These are phyloP conservation scores for Botrytis hyacinthi DNA, from an alignment of 2,329 filamentous ascomycete genomes.

Conservation along the genomic window DNA sequence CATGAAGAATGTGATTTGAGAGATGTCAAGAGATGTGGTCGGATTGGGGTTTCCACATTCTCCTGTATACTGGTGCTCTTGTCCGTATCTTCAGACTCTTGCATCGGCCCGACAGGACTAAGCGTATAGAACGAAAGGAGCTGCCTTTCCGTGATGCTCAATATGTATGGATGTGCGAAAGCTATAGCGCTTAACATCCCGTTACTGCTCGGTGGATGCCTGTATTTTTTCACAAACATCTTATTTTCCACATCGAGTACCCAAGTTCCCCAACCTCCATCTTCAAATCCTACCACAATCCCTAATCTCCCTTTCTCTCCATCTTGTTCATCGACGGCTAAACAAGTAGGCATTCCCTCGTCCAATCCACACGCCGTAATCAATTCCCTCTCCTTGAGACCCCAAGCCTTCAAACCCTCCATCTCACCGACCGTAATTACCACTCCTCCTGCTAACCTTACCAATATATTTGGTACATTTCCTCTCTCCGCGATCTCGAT, in stretches of 20 bases:
- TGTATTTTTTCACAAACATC: slow-evolving; percentile 27
- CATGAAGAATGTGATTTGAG: slow-evolving; percentile 77
- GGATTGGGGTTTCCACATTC: background rate
- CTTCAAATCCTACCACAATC: slow-evolving; percentile 66
- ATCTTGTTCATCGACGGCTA: slow-evolving; percentile 61
- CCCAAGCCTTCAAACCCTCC: slow-evolving; percentile 76
- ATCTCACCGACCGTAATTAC: slow-evolving; percentile 72
- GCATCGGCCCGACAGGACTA: background rate
- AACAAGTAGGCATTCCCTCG: slow-evolving; percentile 52
- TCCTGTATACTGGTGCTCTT: background rate
- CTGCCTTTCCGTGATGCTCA: slow-evolving; percentile 74
- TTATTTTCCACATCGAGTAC: slow-evolving; percentile 49
- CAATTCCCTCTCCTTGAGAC: slow-evolving; percentile 60
- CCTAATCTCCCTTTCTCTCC: slow-evolving; percentile 49
- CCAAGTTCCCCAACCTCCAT: slow-evolving; percentile 73
- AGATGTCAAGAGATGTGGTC: slow-evolving; percentile 62
- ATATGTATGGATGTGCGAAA: slow-evolving; percentile 69
- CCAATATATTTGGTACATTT: slow-evolving; percentile 59
- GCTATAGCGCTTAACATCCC: slow-evolving; percentile 64
- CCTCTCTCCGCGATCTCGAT: slow-evolving; percentile 49
- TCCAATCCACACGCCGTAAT: slow-evolving; percentile 51
- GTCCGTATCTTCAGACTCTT: background rate
- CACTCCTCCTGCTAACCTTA: slow-evolving; percentile 73
- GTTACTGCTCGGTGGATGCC: slow-evolving; percentile 34
- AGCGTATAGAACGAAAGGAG: slow-evolving; percentile 70